Evolutionary conservation across 1,139 yeast species (phyloP).

Genomic region (Magnusiomyces ingens): DNA sequence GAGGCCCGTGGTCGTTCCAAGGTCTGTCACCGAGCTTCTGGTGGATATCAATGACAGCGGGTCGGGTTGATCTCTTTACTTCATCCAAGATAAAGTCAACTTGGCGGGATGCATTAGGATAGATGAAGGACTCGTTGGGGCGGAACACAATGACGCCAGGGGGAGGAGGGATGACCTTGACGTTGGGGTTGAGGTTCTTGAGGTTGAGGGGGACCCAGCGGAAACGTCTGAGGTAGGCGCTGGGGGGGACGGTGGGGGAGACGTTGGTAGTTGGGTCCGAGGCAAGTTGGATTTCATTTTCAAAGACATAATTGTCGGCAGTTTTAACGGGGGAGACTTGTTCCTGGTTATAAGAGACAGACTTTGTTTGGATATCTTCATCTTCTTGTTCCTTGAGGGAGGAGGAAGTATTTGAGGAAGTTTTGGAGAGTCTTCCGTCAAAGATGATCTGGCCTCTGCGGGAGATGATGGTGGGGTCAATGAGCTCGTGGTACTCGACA

Average conservation of each 20-base stretch:
- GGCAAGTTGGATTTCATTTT: background rate
- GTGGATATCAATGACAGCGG: constrained; percentile 25
- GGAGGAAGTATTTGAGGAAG: background rate
- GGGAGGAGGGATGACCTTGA: constrained; percentile 69
- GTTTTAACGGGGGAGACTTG: background rate
- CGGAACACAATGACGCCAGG: constrained; percentile 85
- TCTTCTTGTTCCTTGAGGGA: background rate
- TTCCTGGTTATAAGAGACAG: background rate
- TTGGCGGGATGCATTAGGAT: constrained; percentile 73
- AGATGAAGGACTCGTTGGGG: constrained; percentile 73
- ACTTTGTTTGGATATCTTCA: background rate
- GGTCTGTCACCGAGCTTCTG: constrained; percentile 59
- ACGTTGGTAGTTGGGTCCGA: background rate
- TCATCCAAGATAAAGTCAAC: constrained; percentile 64
- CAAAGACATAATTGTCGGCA: background rate
- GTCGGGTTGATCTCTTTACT: constrained; percentile 52
- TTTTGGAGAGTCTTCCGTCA: constrained; percentile 1
- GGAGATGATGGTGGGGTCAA: constrained; percentile 47
- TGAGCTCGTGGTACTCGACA: constrained; percentile 37
- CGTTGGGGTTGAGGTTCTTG: constrained; percentile 48
- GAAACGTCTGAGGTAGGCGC: constrained; percentile 13
- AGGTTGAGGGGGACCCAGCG: constrained; percentile 72
- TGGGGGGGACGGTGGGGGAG: background rate
- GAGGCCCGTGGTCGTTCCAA: constrained; percentile 87
- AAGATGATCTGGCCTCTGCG: constrained; percentile 67